Base-by-base conservation (phyloP, 169 alveolate species). In the Eimeria nieschulzi region DNA sequence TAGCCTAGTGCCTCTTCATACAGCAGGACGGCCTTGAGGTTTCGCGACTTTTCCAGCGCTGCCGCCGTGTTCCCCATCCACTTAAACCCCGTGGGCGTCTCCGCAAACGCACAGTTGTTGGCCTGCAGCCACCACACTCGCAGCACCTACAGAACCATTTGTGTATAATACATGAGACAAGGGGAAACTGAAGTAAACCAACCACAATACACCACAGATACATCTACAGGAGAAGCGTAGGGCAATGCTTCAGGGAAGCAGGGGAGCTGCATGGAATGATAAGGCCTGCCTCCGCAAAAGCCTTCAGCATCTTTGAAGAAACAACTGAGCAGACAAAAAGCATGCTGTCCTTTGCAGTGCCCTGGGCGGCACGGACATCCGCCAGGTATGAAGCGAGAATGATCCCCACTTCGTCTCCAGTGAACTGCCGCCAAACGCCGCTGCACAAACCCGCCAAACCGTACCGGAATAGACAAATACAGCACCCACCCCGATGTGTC, bases 1-100 rank as follows among this genome's bases (percentile, higher is more conserved):
- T 95, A 96, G 39, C 97, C 94, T 91, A 96, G 78, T 17, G 97
- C 97, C 90, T 95, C 97, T 82, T 96, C 97, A 94, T 94, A 95
- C 39, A 78, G 73, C 39, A 92, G n/a, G 54, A 95, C 93, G 66
- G 96, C 93, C 55, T 88, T 91, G 25, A 93, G 85, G 51, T 79
- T 79, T 21, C 26, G n/a, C 9, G 54, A 26, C 9, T 87, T 76
- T 17, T 85, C 88, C 79, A 91, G 63, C 79, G 94, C 95, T 23
- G 92, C 85, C 12, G 96, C 96, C 79, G 92, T 95, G 92, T 93
- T 93, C 39, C 80, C 95, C 85, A 96, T 92, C 97, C 97, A 94
- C 84, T 96, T 95, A 91, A 95, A 95, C 54, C 97, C 97, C 23
- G 97, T 96, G 64, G 94, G 59, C 17, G 96, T 94, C 82, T 96